Evolutionary conservation across 2,329 filamentous ascomycete species (phyloP), one percentile per base, ranked within the genome.

Genomic region (Nectriaceae sp.): DNA sequence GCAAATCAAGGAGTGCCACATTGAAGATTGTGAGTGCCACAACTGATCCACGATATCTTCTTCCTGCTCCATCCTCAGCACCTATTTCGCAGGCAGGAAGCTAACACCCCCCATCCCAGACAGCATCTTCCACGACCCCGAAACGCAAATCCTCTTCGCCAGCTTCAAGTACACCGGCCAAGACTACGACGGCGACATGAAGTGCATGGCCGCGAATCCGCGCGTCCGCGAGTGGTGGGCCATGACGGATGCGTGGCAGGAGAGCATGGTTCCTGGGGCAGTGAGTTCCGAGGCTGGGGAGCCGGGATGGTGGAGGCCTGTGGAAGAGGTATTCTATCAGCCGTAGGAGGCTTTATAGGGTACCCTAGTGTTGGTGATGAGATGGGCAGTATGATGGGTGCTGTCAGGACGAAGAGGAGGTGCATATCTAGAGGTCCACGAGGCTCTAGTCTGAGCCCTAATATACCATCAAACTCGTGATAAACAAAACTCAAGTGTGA

Each of bases 181-280:
- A 50, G 79, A 89, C 54, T 91, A 82, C 51, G 83, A 80, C 3
- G 84, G 76, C 10, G 89, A 93, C 63, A 92, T 93, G 89, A 78
- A 82, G 67, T 77, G 75, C 52, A 91, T 92, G 88, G 76, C 78
- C 1, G 82, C 82, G 48, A 90, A 91, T 58, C 78, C 82, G 1
- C 85, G 85, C 62, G 86, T 92, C 26, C 78, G 82, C 46, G 84
- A 88, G 66, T 93, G 89, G 89, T 93, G 88, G 88, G 74, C 73
- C 49, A 86, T 92, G 83, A 92, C 89, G 42, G 89, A 93, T 66
- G 75, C 75, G 13, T 89, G 85, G 75, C 89, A 92, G 70, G 85
- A 83, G 67, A 78, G 75, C 38, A 64, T 87, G 22, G 79, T 86
- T 2, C 74, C 78, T 1, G 84, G 82, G 0, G 83, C 82, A 2